Conservation (phyloP, 306 rosid genomes). For the Gastrolobium bilobum region DNA sequence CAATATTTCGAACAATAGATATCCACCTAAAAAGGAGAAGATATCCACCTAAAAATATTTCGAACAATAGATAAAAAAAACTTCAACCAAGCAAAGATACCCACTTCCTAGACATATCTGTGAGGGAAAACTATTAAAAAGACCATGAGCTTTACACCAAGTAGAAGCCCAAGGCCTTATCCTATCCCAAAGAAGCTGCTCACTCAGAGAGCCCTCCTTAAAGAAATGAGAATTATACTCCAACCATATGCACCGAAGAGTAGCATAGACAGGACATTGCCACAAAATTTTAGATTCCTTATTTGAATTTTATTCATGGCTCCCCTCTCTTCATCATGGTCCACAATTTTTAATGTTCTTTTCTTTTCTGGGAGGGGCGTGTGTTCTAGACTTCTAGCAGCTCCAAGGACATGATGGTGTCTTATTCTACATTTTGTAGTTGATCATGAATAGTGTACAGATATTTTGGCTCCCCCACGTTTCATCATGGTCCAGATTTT, state of each 20-base stretch:
- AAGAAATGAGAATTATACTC: background rate
- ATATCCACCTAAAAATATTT: background rate
- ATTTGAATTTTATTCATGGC: background rate
- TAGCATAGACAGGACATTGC: background rate
- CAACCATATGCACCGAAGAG: background rate
- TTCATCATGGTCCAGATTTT: too few species aligned
- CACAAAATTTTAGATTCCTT: background rate
- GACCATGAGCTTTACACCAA: background rate
- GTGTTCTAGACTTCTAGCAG: background rate
- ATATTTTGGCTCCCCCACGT: background rate
- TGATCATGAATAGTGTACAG: background rate
- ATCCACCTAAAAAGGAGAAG: too few species aligned
- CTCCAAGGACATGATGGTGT: background rate
- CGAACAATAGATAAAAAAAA: constrained; percentile 2
- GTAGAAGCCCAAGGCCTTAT: background rate
- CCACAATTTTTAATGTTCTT: background rate
- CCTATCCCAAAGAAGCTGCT: background rate
- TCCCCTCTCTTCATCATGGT: too few species aligned
- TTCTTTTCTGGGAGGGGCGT: background rate
- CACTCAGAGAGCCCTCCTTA: background rate
- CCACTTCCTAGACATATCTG: background rate
- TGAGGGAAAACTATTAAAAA: background rate
- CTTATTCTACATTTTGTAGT: background rate
- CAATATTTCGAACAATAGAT: too few species aligned
- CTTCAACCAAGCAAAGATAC: background rate